A percentile compares a stretch with the other conserved stretches of the same genome.
phyloP scores from a whole-genome alignment of 768 basidiomycete genomes.

The Hygrophoropsis aurantiaca region DNA sequence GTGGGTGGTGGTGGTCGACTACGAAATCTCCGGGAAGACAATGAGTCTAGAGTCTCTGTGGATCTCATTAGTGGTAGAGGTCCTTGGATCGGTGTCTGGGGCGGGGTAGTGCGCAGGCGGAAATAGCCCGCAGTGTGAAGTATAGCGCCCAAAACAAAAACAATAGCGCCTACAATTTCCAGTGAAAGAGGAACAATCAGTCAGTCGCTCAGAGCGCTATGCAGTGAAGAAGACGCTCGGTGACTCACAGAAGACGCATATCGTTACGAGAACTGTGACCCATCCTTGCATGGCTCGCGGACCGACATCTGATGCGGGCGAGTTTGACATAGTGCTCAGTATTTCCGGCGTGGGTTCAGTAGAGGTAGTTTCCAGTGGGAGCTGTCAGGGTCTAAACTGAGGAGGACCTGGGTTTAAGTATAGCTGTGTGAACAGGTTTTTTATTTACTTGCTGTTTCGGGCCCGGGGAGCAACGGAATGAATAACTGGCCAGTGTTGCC shows the following conservation, averaged over 20 bases:
- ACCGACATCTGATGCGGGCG: too few species aligned
- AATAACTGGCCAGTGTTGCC: too few species aligned
- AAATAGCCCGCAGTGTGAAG: neutral
- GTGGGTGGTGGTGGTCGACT: neutral
- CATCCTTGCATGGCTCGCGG: neutral
- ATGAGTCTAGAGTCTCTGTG: neutral
- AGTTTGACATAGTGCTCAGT: too few species aligned
- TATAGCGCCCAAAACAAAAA: neutral
- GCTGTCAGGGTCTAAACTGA: too few species aligned
- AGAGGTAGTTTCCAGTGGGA: too few species aligned
- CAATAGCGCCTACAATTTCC: neutral
- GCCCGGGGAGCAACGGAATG: too few species aligned
- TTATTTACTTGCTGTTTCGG: too few species aligned
- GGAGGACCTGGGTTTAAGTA: too few species aligned
- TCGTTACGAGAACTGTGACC: neutral
- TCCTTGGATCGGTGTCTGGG: neutral
- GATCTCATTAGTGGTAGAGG: too few species aligned
- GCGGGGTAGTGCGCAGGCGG: neutral
- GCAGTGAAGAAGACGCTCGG: neutral
- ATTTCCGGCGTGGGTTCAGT: too few species aligned
- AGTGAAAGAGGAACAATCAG: too few species aligned
- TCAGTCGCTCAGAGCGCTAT: neutral
- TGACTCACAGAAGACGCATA: neutral
- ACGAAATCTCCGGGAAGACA: neutral
- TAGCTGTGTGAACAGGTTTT: too few species aligned